Conservation (phyloP, 1,139 yeast genomes). For the Kodamaea alishanica region DNA sequence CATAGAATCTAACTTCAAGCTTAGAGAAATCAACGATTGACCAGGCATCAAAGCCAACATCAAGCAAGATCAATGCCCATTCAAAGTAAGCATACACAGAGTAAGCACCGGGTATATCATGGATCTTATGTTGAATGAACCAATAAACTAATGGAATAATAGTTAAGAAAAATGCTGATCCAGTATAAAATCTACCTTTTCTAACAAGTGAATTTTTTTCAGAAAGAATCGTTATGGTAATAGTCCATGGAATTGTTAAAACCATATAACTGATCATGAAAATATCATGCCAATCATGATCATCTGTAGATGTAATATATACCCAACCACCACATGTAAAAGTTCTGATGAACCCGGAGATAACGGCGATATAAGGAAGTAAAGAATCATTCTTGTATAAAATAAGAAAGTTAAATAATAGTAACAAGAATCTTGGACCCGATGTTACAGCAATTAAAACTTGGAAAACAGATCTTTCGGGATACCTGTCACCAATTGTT, state of each 20-base stretch:
- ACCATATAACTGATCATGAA: slow-evolving; percentile 90
- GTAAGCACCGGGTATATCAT: slow-evolving; percentile 87
- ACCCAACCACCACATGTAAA: slow-evolving; percentile 99
- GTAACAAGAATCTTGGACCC: slow-evolving; percentile 80
- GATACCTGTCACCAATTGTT: slow-evolving; percentile 93
- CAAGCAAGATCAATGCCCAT: slow-evolving; percentile 83
- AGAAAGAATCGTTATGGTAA: slow-evolving; percentile 56
- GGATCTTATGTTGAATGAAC: slow-evolving; percentile 91
- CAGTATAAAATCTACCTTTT: slow-evolving; percentile 52
- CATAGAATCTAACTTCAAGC: slow-evolving; percentile 41
- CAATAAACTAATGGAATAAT: slow-evolving; percentile 81
- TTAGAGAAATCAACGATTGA: slow-evolving; percentile 65
- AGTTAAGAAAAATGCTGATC: slow-evolving; percentile 60
- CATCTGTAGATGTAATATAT: slow-evolving; percentile 93
- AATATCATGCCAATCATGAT: slow-evolving; percentile 93
- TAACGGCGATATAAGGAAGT: slow-evolving; percentile 41
- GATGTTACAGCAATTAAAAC: slow-evolving; percentile 73
- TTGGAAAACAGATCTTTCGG: slow-evolving; percentile 91
- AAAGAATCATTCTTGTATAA: slow-evolving; percentile 36
- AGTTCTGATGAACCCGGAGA: slow-evolving; percentile 74
- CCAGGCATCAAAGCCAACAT: slow-evolving; percentile 81
- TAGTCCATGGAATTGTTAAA: slow-evolving; percentile 89
- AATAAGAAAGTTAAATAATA: slow-evolving; percentile 56
- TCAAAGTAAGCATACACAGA: slow-evolving; percentile 92
- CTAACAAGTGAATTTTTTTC: slow-evolving; percentile 46